Percentiles rank a stretch among this genome's conserved stretches.
These are phyloP conservation scores for Hygrocybe coccinea DNA, from an alignment of 768 basidiomycete genomes.

Conservation along the genomic window DNA sequence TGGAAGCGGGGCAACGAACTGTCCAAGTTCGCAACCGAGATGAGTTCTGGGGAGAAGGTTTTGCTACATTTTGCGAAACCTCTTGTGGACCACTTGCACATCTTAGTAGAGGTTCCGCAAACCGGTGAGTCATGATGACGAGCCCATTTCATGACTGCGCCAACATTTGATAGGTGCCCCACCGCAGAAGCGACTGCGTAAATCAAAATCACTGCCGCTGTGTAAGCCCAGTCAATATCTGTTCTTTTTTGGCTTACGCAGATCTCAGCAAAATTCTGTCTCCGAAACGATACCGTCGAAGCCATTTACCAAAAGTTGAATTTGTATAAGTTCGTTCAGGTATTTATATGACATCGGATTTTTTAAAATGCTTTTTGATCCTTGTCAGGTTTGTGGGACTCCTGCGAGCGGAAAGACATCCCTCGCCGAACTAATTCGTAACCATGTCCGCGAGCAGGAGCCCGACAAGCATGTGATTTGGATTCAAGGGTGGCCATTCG, in stretches of 20 bases:
- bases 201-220: not conserved
- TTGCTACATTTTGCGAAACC: not conserved
- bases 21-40: not conserved
- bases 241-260: not conserved
- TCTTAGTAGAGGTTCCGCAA: not conserved
- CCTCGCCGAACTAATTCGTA: constrained; percentile 9
- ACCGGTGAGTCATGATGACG: not conserved
- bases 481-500: constrained; percentile 1
- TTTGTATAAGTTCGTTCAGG: constrained; percentile 2
- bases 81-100: not conserved
- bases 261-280: not conserved
- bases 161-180: no score
- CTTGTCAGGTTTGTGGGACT: constrained; percentile 15
- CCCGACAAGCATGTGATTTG: constrained; percentile 7
- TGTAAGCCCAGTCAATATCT: constrained; percentile 2
- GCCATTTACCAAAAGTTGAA: not conserved
- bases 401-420: constrained; percentile 14
- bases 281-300: not conserved
- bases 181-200: not conserved
- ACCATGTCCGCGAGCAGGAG: constrained; percentile 7
- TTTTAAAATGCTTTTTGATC: constrained; percentile 3
- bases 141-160: no score
- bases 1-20: not conserved
- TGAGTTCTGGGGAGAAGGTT: not conserved
- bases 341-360: constrained; percentile 1